Percentiles rank a stretch among this genome's conserved stretches.
Conservation (phyloP, 2,329 filamentous ascomycete species). For the Xylariaceae sp. region DNA sequence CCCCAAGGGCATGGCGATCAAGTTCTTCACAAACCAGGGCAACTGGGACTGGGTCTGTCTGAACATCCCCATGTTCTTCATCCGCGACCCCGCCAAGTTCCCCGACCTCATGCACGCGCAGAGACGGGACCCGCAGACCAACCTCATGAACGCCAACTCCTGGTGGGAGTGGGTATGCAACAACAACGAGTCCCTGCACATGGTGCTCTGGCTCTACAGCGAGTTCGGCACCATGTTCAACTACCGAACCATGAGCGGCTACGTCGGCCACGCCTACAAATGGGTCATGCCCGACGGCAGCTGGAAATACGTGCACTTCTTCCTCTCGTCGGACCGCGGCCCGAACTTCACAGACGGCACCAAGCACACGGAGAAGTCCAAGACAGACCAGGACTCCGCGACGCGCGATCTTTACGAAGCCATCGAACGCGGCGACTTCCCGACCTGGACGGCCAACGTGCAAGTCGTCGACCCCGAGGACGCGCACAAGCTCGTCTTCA, state of each 20-base stretch:
- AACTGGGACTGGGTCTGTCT: slow-evolving; percentile 69
- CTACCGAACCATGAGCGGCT: slow-evolving; percentile 59
- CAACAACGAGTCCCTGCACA: slow-evolving; percentile 46
- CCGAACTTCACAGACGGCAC: slow-evolving; percentile 51
- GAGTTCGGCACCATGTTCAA: not conserved
- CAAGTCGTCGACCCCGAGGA: slow-evolving; percentile 54
- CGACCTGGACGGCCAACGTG: slow-evolving; percentile 60
- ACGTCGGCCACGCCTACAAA: slow-evolving; percentile 64
- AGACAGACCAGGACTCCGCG: slow-evolving; percentile 52
- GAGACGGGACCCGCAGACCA: slow-evolving; percentile 64
- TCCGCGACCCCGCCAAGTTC: slow-evolving; percentile 67
- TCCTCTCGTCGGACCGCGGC: not conserved
- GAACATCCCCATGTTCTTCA: slow-evolving; percentile 70
- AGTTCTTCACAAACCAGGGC: slow-evolving; percentile 67
- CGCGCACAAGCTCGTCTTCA: slow-evolving; percentile 45
- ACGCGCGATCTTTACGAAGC: slow-evolving; percentile 59
- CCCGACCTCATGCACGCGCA: slow-evolving; percentile 69
- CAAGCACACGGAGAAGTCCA: slow-evolving; percentile 53
- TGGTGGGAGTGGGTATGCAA: slow-evolving; percentile 62
- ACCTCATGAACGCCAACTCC: slow-evolving; percentile 51
- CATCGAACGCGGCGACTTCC: slow-evolving; percentile 55
- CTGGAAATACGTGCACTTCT: slow-evolving; percentile 61
- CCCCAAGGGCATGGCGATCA: slow-evolving; percentile 63
- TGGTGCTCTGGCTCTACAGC: slow-evolving; percentile 39
- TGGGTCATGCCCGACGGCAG: slow-evolving; percentile 59